A percentile compares a stretch with the other conserved stretches of the same genome.
Evolutionary conservation across 176 grass and related monocot genomes (phyloP).

Genomic region (Hordeum marinum): DNA sequence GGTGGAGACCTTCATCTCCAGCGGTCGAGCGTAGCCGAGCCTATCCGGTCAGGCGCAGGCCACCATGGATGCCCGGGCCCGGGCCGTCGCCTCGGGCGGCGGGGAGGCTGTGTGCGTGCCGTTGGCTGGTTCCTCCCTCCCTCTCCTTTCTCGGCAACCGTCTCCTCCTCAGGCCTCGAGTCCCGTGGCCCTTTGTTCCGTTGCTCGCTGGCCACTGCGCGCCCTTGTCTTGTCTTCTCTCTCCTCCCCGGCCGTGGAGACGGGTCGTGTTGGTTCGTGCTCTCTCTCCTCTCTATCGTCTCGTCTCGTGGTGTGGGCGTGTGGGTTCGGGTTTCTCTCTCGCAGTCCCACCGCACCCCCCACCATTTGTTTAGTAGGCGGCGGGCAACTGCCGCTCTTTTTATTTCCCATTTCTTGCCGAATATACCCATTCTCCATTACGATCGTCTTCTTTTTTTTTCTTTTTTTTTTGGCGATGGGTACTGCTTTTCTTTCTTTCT

Average conservation of each 20-base stretch:
- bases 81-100: background rate
- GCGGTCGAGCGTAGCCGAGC: background rate
- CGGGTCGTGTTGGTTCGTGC: slow-evolving; percentile 19
- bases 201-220: background rate
- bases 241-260: background rate
- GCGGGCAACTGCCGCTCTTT: no score
- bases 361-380: no score
- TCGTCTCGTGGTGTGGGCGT: background rate
- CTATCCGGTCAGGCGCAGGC: background rate
- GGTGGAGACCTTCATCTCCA: slow-evolving; percentile 37
- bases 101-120: background rate
- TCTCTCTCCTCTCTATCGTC: background rate
- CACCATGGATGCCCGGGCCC: background rate
- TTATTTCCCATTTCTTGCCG: no score
- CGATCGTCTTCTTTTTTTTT: no score
- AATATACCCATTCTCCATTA: no score
- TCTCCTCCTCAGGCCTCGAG: slow-evolving; percentile 9
- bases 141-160: slow-evolving; percentile 13
- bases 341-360: no score
- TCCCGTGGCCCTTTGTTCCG: slow-evolving; percentile 11
- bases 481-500: no score
- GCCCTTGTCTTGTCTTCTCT: background rate
- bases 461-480: no score
- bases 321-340: background rate
- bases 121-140: background rate